These are phyloP conservation scores for Eucalyptus tenuipes DNA, from an alignment of 345 rosid species.

Conservation along the genomic window DNA sequence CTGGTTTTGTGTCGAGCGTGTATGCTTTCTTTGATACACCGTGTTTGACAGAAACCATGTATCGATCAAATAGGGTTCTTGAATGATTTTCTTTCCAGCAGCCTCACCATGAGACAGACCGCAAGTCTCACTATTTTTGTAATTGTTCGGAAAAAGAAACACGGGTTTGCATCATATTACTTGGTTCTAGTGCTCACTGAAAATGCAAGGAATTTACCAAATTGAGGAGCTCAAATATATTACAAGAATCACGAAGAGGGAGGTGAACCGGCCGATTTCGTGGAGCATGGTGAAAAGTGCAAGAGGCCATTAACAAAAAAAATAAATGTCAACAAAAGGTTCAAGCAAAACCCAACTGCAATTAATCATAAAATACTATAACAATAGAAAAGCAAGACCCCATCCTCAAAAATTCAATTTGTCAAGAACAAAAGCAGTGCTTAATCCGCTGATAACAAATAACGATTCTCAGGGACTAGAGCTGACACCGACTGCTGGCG, in stretches of 20 bases:
- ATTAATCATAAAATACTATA: not conserved
- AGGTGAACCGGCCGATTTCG: not conserved
- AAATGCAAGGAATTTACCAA: not conserved
- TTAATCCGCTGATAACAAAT: not conserved
- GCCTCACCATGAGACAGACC: not conserved
- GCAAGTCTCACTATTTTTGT: not conserved
- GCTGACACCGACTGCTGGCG: not conserved
- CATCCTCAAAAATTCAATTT: not conserved
- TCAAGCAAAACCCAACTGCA: not conserved
- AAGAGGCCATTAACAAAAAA: not conserved
- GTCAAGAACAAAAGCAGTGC: not conserved
- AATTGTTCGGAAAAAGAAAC: not conserved
- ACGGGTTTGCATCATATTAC: not conserved
- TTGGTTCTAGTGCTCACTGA: not conserved
- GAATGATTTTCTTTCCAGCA: not conserved
- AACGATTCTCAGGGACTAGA: not conserved
- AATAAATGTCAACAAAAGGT: not conserved
- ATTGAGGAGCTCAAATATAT: not conserved
- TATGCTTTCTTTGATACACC: not conserved
- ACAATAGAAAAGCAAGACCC: not conserved
- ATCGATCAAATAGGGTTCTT: not conserved
- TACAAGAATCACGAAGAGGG: not conserved
- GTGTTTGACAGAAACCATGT: not conserved
- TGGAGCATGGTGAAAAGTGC: not conserved
- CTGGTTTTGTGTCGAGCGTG: not conserved